Evolutionary conservation across 495 filamentous ascomycete species (phyloP).

Genomic region (Penicillium waksmanii): DNA sequence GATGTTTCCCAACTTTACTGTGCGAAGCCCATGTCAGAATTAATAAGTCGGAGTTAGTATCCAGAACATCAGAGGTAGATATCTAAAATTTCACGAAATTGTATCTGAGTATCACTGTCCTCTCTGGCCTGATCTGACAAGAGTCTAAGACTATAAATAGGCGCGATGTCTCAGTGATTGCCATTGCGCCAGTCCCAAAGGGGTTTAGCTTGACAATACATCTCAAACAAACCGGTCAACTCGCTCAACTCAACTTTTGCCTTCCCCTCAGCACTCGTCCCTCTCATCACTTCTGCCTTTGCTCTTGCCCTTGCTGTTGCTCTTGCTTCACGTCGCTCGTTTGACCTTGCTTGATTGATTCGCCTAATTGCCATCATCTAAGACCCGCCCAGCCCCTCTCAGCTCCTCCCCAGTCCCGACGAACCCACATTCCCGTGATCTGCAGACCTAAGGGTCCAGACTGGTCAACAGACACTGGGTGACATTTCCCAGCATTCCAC

Average conservation of each 20-base stretch:
- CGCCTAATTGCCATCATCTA: not conserved
- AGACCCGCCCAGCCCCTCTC: not conserved
- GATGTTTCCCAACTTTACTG: too few relatives aligned
- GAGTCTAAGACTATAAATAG: conserved; percentile 1
- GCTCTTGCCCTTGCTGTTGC: not conserved
- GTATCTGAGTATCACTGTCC: too few relatives aligned
- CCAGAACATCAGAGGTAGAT: too few relatives aligned
- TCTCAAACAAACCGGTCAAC: not conserved
- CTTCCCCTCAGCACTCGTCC: not conserved
- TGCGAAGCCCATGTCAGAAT: too few relatives aligned
- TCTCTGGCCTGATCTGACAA: not conserved
- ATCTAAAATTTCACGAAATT: too few relatives aligned
- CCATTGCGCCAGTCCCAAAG: not conserved
- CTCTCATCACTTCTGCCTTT: not conserved
- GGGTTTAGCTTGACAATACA: not conserved
- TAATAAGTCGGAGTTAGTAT: too few relatives aligned
- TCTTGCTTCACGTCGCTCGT: not conserved
- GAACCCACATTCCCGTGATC: conserved; percentile 3
- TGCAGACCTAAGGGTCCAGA: conserved; percentile 2
- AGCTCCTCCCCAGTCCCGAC: conserved; percentile 1
- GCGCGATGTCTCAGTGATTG: conserved; percentile 4
- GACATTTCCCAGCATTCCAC: not conserved
- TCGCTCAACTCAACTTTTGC: not conserved
- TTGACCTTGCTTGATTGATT: not conserved
- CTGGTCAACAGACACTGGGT: conserved; percentile 1